A percentile compares a stretch with the other conserved stretches of the same genome.
These are phyloP conservation scores for Metschnikowia continentalis DNA, from an alignment of 805 yeast species.

Conservation along the genomic window DNA sequence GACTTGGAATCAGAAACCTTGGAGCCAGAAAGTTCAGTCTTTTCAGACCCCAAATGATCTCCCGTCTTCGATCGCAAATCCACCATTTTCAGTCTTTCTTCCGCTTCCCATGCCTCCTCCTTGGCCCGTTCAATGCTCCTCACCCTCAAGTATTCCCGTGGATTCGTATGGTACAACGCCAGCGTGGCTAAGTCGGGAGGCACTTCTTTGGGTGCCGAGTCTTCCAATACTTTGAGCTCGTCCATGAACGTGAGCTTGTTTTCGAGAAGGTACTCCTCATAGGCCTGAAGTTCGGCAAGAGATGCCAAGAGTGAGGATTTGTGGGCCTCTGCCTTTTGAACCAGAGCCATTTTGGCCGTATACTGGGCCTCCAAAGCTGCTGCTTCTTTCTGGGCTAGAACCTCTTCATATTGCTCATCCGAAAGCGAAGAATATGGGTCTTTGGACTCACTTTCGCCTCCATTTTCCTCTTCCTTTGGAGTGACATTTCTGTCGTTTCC, in stretches of 20 bases:
- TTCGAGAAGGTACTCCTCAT: conserved; percentile 38
- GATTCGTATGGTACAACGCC: conserved; percentile 37
- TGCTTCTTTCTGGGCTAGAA: conserved; percentile 14
- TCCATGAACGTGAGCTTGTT: conserved; percentile 32
- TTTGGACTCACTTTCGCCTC: neutral
- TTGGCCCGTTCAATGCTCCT: conserved; percentile 32
- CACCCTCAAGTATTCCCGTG: conserved; percentile 39
- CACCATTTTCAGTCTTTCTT: conserved; percentile 21
- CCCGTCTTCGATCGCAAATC: too few species aligned
- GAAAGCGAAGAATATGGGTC: conserved; percentile 6
- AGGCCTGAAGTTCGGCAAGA: conserved; percentile 22
- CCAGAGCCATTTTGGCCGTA: conserved; percentile 5
- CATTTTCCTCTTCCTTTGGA: neutral
- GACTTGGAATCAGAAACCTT: too few species aligned
- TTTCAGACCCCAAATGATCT: too few species aligned
- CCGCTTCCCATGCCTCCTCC: conserved; percentile 43
- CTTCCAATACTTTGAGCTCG: conserved; percentile 25
- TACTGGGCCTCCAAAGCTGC: conserved; percentile 22
- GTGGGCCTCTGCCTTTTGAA: conserved; percentile 19
- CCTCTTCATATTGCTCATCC: conserved; percentile 28
- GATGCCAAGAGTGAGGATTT: conserved; percentile 20
- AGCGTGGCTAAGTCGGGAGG: conserved; percentile 3
- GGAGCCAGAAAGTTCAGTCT: too few species aligned
- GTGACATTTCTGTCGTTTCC: too few species aligned
- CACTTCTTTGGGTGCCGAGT: conserved; percentile 7